Evolutionary conservation across 805 yeast genomes (phyloP).

Genomic region (Scheffersomyces lignosus): DNA sequence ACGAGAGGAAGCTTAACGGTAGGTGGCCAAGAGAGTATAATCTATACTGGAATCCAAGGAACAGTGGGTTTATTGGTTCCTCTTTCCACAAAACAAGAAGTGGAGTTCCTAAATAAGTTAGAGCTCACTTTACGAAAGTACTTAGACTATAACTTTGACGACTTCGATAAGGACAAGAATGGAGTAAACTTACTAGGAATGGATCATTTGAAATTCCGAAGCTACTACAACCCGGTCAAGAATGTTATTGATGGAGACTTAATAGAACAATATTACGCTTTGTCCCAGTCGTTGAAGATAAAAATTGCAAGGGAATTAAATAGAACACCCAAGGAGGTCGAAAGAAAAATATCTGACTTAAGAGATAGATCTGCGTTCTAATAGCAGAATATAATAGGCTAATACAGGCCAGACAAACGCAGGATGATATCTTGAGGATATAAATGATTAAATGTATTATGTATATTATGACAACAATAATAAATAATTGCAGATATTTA

Average conservation of each 20-base stretch:
- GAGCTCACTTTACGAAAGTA: slow-evolving; percentile 46
- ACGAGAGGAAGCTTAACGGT: slow-evolving; percentile 51
- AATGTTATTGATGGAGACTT: slow-evolving; percentile 87
- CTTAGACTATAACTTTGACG: slow-evolving; percentile 24
- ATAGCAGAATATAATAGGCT: slow-evolving; percentile 3
- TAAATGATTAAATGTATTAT: slow-evolving; percentile 1
- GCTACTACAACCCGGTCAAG: slow-evolving; percentile 80
- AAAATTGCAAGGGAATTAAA: slow-evolving; percentile 44
- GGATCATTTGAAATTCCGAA: slow-evolving; percentile 65
- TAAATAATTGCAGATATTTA: too few relatives aligned
- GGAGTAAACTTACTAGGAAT: slow-evolving; percentile 54
- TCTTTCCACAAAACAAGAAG: slow-evolving; percentile 59
- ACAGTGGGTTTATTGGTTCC: slow-evolving; percentile 76
- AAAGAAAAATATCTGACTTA: slow-evolving; percentile 52
- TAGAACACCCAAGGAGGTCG: slow-evolving; percentile 49
- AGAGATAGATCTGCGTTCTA: slow-evolving; percentile 44
- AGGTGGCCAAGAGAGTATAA: slow-evolving; percentile 65
- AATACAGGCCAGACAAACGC: background rate
- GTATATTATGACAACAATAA: too few relatives aligned
- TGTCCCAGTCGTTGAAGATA: slow-evolving; percentile 34
- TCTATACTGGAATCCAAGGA: slow-evolving; percentile 81
- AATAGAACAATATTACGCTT: slow-evolving; percentile 54
- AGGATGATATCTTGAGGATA: background rate
- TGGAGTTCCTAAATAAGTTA: slow-evolving; percentile 54
- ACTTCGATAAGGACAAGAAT: slow-evolving; percentile 21